A percentile compares a stretch with the other conserved stretches of the same genome.
These are phyloP conservation scores for Friedmanniomyces simplex DNA, from an alignment of 495 filamentous ascomycete species.

Conservation along the genomic window DNA sequence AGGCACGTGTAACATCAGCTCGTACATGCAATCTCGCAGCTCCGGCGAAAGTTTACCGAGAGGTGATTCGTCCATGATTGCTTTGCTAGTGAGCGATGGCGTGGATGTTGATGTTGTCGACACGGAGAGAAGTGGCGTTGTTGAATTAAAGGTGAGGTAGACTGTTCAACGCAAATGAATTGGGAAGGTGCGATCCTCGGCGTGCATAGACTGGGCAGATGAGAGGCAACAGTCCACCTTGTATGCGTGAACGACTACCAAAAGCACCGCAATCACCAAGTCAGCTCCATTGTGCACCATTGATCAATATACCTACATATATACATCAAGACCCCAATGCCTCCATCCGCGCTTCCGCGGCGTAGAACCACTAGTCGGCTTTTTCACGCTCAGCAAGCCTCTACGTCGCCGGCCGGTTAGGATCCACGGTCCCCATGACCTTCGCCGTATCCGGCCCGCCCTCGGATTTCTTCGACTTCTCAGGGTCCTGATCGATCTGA, in stretches of 20 bases:
- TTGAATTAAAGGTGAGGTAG: constrained; percentile 43
- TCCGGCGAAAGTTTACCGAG: background rate
- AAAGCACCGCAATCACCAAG: background rate
- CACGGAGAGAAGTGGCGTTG: constrained; percentile 38
- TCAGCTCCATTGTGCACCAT: background rate
- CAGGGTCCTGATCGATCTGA: constrained; percentile 36
- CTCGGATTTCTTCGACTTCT: constrained; percentile 51
- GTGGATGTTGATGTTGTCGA: background rate
- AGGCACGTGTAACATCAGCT: background rate
- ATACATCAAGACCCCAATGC: background rate
- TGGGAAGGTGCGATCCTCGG: background rate
- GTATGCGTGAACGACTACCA: no score
- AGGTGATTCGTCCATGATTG: background rate
- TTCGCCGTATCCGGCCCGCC: constrained; percentile 52
- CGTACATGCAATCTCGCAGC: background rate
- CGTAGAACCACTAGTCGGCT: background rate
- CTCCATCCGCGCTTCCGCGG: constrained; percentile 43
- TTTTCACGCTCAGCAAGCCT: background rate
- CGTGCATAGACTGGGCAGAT: no score
- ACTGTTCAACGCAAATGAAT: background rate
- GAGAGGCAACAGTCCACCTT: no score
- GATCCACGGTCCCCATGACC: constrained; percentile 49
- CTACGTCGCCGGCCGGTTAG: constrained; percentile 18
- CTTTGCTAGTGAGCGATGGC: background rate
- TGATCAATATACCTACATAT: background rate